phyloP scores from a whole-genome alignment of 2,329 filamentous ascomycete genomes.

The Epichloe hybrida region DNA sequence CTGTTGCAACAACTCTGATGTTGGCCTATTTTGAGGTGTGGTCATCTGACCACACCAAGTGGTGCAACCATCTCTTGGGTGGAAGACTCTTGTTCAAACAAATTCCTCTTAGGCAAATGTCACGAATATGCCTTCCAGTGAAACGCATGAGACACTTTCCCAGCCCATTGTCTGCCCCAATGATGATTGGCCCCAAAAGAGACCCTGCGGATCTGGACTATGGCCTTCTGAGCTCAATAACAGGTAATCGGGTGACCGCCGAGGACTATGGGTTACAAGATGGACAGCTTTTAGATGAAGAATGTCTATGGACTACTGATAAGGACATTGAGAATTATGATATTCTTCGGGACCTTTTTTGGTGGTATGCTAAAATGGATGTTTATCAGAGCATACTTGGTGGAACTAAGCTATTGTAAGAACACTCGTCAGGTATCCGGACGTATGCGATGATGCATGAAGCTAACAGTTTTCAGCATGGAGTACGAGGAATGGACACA shows the following conservation, averaged over 20 bases:
- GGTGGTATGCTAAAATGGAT: constrained; percentile 95
- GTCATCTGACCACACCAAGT: constrained; percentile 87
- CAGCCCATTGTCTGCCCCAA: neutral
- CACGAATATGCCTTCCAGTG: constrained; percentile 52
- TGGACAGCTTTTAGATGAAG: constrained; percentile 14
- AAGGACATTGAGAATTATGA: constrained; percentile 69
- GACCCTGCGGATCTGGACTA: constrained; percentile 29
- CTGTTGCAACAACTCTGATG: constrained; percentile 75
- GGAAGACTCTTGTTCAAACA: constrained; percentile 71
- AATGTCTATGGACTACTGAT: constrained; percentile 23
- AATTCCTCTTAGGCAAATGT: constrained; percentile 64
- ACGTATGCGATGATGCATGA: neutral
- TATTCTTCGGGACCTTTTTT: constrained; percentile 67
- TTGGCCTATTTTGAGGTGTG: constrained; percentile 90
- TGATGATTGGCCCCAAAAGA: constrained; percentile 4
- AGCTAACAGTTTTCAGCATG: constrained; percentile 40
- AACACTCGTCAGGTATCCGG: neutral
- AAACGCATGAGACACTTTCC: constrained; percentile 29
- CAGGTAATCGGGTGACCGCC: constrained; percentile 24
- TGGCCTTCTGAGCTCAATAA: constrained; percentile 26
- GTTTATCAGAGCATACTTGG: constrained; percentile 82
- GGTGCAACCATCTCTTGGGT: constrained; percentile 84
- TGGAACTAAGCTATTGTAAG: constrained; percentile 68
- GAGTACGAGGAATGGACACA: constrained; percentile 72
- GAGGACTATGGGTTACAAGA: constrained; percentile 25